These are phyloP conservation scores for Aspergillus sp. DNA, from an alignment of 2,329 filamentous ascomycete genomes.

Conservation along the genomic window DNA sequence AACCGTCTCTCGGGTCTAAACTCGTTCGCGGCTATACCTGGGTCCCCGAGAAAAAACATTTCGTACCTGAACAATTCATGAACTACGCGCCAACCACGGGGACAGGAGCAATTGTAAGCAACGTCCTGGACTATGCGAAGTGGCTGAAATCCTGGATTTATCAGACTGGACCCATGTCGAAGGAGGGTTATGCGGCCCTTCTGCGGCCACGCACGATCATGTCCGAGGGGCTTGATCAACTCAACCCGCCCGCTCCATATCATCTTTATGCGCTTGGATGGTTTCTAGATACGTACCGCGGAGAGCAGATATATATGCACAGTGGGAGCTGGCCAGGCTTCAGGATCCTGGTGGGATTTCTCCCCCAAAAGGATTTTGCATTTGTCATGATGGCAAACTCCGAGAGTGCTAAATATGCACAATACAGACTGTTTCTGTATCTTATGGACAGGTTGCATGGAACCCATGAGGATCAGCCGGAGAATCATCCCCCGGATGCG, in stretches of 20 bases:
- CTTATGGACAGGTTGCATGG: constrained; percentile 11
- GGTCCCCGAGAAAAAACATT: constrained; percentile 10
- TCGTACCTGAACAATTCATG: constrained; percentile 13
- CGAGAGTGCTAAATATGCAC: constrained; percentile 5
- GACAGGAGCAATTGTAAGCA: constrained; percentile 24
- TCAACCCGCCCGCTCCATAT: constrained; percentile 11
- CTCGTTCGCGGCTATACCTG: constrained; percentile 21
- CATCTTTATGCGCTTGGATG: constrained; percentile 23
- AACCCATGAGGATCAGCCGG: constrained; percentile 3
- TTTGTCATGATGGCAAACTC: constrained; percentile 25
- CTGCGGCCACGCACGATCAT: constrained; percentile 13
- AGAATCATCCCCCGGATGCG: not conserved
- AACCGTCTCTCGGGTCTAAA: constrained; percentile 3
- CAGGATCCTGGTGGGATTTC: constrained; percentile 20
- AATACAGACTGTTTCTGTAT: constrained; percentile 13
- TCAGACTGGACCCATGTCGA: constrained; percentile 12
- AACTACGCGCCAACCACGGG: constrained; percentile 18
- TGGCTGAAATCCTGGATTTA: constrained; percentile 23
- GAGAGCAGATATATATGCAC: constrained; percentile 19
- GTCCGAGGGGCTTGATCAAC: constrained; percentile 2
- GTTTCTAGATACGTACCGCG: constrained; percentile 20
- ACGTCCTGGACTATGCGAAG: constrained; percentile 23
- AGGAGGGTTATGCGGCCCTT: constrained; percentile 14
- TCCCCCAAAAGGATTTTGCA: constrained; percentile 20
- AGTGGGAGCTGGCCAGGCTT: constrained; percentile 22